Conservation (phyloP, 2,329 filamentous ascomycete species). For the Aureobasidium subglaciale region DNA sequence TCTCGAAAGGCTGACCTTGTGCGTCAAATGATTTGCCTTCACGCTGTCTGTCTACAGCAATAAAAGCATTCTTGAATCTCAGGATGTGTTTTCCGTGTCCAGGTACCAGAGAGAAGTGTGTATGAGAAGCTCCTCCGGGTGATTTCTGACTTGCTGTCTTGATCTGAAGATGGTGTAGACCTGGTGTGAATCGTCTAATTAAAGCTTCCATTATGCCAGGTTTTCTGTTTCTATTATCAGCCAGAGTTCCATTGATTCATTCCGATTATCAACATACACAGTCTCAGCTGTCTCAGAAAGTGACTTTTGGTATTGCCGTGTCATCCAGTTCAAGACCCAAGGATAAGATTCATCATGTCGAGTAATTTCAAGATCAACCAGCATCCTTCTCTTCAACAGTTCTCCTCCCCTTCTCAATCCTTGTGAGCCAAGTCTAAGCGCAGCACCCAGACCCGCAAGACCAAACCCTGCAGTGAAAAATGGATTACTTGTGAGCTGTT, state of each 20-base stretch:
- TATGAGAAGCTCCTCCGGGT: conserved; percentile 62
- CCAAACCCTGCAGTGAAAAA: conserved; percentile 65
- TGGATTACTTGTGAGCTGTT: conserved; percentile 43
- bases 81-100: conserved; percentile 86
- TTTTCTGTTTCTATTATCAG: too few relatives aligned
- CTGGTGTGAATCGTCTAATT: conserved; percentile 51
- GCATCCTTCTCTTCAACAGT: conserved; percentile 72
- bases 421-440: conserved; percentile 71
- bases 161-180: conserved; percentile 58
- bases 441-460: conserved; percentile 80
- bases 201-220: conserved; percentile 44
- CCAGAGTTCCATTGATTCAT: too few relatives aligned
- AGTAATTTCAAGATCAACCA: conserved; percentile 93
- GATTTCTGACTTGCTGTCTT: conserved; percentile 56
- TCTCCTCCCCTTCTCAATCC: conserved; percentile 65
- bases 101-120: conserved; percentile 81
- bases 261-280: conserved; percentile 26
- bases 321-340: conserved; percentile 94
- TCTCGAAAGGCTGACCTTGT: conserved; percentile 88
- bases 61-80: conserved; percentile 78
- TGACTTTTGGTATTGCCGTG: conserved; percentile 43
- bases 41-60: conserved; percentile 79
- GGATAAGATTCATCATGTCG: conserved; percentile 88
- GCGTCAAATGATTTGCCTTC: conserved; percentile 69
- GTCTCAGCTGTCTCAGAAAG: conserved; percentile 46